Evolutionary conservation across 2,329 filamentous ascomycete genomes (phyloP).

Genomic region (Dothistroma septosporum): DNA sequence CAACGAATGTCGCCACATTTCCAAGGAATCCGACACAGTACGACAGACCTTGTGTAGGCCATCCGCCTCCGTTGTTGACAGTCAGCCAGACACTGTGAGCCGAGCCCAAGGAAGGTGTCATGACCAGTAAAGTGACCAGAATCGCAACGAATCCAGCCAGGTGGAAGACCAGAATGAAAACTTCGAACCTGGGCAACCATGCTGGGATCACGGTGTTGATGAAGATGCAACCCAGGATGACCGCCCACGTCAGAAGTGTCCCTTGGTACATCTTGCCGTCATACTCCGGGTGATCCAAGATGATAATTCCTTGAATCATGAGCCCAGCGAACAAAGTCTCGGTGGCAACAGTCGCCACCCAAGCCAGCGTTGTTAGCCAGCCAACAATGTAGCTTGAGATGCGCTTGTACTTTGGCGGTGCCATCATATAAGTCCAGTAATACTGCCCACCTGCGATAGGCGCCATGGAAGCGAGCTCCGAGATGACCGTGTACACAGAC

Average conservation of each 20-base stretch:
- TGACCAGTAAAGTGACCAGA: slow-evolving; percentile 42
- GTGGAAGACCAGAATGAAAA: slow-evolving; percentile 44
- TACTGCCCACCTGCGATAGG: slow-evolving; percentile 46
- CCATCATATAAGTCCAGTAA: slow-evolving; percentile 47
- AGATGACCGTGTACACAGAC: slow-evolving; percentile 46
- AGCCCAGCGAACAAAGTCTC: slow-evolving; percentile 42
- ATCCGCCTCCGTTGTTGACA: slow-evolving; percentile 31
- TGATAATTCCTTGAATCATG: slow-evolving; percentile 41
- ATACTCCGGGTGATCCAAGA: slow-evolving; percentile 38
- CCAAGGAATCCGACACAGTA: slow-evolving; percentile 36
- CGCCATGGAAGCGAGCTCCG: slow-evolving; percentile 47
- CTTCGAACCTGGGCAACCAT: slow-evolving; percentile 40
- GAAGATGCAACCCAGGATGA: slow-evolving; percentile 39
- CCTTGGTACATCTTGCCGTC: slow-evolving; percentile 38
- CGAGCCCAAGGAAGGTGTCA: slow-evolving; percentile 27
- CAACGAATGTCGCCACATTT: slow-evolving; percentile 35
- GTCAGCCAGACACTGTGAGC: slow-evolving; percentile 32
- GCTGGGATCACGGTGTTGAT: slow-evolving; percentile 49
- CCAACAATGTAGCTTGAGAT: slow-evolving; percentile 44
- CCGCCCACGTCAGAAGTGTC: slow-evolving; percentile 40
- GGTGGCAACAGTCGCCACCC: slow-evolving; percentile 43
- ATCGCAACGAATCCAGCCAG: slow-evolving; percentile 53
- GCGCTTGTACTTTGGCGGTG: slow-evolving; percentile 39
- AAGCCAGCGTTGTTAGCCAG: slow-evolving; percentile 43
- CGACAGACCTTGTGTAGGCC: slow-evolving; percentile 34